A percentile compares a stretch with the other conserved stretches of the same genome.
These are phyloP conservation scores for Lycium ferocissimum DNA, from an alignment of 257 asterid genomes.

Conservation along the genomic window DNA sequence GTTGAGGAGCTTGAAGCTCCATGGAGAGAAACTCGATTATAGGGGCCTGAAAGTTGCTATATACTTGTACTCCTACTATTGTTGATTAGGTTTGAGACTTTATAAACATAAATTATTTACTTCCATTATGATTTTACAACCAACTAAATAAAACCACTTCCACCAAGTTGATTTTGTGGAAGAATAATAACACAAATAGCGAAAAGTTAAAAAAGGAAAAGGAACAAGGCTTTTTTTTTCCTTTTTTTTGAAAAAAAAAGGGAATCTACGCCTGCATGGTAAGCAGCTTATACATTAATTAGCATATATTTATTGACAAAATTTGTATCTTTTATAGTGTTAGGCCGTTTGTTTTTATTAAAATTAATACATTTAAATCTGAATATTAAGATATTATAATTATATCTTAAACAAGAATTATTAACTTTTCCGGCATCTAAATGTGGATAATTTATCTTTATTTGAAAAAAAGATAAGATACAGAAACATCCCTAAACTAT, in stretches of 20 bases:
- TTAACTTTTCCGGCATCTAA: not conserved
- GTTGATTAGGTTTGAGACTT: not conserved
- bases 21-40: not conserved
- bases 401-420: not conserved
- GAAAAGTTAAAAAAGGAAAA: not conserved
- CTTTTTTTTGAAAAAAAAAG: too few species aligned
- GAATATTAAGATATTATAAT: not conserved
- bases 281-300: not conserved
- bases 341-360: not conserved
- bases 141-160: not conserved
- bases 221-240: too few species aligned
- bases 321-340: not conserved
- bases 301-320: not conserved
- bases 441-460: not conserved
- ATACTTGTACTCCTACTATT: not conserved
- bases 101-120: not conserved
- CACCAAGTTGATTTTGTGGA: too few species aligned
- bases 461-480: not conserved
- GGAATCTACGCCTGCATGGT: not conserved
- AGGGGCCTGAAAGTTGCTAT: not conserved
- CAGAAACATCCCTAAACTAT: too few species aligned
- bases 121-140: not conserved
- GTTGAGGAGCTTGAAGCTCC: constrained; percentile 23
- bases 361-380: not conserved
- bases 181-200: too few species aligned